Percentiles rank a stretch among this genome's conserved stretches.
Evolutionary conservation across 2,329 filamentous ascomycete genomes (phyloP).

Genomic region (Sclerotiophoma versabilis): DNA sequence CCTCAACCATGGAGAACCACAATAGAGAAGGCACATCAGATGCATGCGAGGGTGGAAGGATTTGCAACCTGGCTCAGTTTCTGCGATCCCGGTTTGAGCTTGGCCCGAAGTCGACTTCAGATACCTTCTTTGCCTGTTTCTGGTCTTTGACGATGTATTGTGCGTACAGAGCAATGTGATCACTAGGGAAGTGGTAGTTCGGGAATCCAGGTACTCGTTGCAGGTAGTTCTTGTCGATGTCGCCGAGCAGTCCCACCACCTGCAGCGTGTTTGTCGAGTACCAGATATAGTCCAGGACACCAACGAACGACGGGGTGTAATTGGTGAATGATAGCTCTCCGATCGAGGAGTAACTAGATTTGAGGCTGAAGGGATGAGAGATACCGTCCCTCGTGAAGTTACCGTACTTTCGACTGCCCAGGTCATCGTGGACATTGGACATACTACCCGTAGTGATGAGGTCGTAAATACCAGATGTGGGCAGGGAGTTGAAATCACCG

Average conservation of each 20-base stretch:
- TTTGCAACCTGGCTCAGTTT: slow-evolving; percentile 24
- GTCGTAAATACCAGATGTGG: slow-evolving; percentile 89
- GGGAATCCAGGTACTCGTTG: slow-evolving; percentile 89
- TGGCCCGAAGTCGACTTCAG: slow-evolving; percentile 49
- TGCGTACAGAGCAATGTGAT: slow-evolving; percentile 88
- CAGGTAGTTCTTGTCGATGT: slow-evolving; percentile 85
- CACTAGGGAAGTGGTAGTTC: slow-evolving; percentile 92
- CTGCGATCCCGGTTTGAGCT: slow-evolving; percentile 41
- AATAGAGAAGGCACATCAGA: slow-evolving; percentile 19
- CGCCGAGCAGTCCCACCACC: slow-evolving; percentile 82
- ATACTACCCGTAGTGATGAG: slow-evolving; percentile 83
- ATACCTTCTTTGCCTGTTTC: slow-evolving; percentile 69
- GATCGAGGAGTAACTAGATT: slow-evolving; percentile 85
- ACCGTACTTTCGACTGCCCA: slow-evolving; percentile 84
- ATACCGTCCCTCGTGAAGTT: slow-evolving; percentile 93
- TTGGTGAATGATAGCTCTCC: slow-evolving; percentile 94
- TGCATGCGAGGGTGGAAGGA: slow-evolving; percentile 5
- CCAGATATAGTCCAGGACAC: slow-evolving; percentile 97
- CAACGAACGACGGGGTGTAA: slow-evolving; percentile 91
- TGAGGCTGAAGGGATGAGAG: slow-evolving; percentile 90
- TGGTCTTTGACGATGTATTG: slow-evolving; percentile 89
- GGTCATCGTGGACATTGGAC: slow-evolving; percentile 78
- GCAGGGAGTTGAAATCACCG: slow-evolving; percentile 93
- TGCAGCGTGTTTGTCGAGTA: slow-evolving; percentile 91
- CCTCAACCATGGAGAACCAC: slow-evolving; percentile 27